phyloP scores from a whole-genome alignment of 2,329 filamentous ascomycete genomes.

The Gaeumannomyces tritici region DNA sequence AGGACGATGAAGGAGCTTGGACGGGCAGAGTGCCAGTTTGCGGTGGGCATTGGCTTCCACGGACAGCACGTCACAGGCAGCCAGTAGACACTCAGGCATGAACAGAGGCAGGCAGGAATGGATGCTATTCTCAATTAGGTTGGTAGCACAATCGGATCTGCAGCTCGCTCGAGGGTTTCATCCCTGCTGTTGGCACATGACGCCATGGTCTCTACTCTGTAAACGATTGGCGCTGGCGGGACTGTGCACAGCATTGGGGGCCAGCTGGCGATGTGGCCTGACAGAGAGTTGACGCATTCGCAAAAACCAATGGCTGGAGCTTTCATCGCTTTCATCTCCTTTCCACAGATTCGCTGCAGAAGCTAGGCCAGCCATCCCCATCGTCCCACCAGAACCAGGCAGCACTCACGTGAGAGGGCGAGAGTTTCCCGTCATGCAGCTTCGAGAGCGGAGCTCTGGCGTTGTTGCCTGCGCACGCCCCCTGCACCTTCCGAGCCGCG shows the following conservation, averaged over 20 bases:
- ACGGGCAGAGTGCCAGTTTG: conserved; percentile 50
- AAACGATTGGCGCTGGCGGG: neutral
- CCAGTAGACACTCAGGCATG: neutral
- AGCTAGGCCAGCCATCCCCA: neutral
- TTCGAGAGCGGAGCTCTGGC: neutral
- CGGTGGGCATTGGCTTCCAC: conserved; percentile 56
- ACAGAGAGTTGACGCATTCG: neutral
- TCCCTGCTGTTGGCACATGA: neutral
- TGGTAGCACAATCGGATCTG: neutral
- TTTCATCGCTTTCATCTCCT: neutral
- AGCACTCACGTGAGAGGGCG: neutral
- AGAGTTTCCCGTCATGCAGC: neutral
- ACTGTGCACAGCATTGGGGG: too few species aligned
- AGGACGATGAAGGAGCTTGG: conserved; percentile 53
- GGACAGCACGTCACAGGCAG: conserved; percentile 36
- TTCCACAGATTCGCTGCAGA: too few species aligned
- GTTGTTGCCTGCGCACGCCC: neutral
- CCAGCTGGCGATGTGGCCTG: neutral
- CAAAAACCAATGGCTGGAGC: neutral
- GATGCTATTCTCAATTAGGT: too few species aligned
- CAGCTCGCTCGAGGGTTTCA: neutral
- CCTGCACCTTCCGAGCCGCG: neutral
- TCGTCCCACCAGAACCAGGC: neutral
- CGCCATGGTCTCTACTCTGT: too few species aligned
- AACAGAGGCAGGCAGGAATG: too few species aligned